phyloP scores from a whole-genome alignment of 495 filamentous ascomycete genomes.

The Penicillium robsamsonii region DNA sequence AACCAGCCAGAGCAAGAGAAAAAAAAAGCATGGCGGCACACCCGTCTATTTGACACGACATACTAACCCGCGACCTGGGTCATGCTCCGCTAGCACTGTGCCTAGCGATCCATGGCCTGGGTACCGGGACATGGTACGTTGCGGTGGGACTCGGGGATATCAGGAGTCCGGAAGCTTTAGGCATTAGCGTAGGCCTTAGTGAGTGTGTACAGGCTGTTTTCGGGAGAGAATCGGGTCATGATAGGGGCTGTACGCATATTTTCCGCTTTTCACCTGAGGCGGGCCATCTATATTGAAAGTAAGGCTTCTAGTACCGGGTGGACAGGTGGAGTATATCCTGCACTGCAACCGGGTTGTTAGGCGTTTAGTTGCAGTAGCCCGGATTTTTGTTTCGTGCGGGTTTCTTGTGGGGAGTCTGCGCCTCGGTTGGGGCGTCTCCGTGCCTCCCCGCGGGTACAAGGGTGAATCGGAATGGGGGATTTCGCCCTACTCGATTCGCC shows the following conservation, averaged over 20 bases:
- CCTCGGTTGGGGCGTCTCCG: slow-evolving; percentile 2
- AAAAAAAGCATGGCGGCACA: background rate
- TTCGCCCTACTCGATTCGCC: background rate
- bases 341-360: background rate
- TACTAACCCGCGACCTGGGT: slow-evolving; percentile 3
- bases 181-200: background rate
- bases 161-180: background rate
- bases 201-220: no score
- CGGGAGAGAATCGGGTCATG: background rate
- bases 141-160: background rate
- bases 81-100: background rate
- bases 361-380: background rate
- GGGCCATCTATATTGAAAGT: background rate
- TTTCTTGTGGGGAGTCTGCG: background rate
- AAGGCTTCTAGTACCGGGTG: background rate
- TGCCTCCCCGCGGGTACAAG: background rate
- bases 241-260: background rate
- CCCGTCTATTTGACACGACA: background rate
- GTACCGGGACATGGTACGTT: background rate
- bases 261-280: background rate
- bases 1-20: slow-evolving; percentile 6
- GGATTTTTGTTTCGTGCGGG: no score
- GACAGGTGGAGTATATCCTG: background rate
- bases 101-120: background rate
- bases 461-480: background rate